Evolutionary conservation across 2,329 filamentous ascomycete species (phyloP).

Genomic region (Monilinia aucupariae): DNA sequence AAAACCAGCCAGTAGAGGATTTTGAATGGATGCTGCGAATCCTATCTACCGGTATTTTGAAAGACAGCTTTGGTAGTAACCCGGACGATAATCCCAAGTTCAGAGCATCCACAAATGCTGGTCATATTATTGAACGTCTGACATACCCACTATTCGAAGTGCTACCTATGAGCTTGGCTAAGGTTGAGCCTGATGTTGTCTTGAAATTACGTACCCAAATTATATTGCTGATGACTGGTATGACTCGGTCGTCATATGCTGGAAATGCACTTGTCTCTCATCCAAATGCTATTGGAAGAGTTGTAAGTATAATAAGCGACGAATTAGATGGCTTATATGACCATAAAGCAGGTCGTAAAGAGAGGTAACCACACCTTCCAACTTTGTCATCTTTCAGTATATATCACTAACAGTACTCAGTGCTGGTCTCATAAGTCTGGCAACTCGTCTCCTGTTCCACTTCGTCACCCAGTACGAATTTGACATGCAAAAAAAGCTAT

Average conservation of each 20-base stretch:
- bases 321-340: slow-evolving; percentile 59
- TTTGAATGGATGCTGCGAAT: slow-evolving; percentile 61
- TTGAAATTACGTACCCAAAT: slow-evolving; percentile 34
- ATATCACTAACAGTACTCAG: slow-evolving; percentile 27
- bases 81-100: slow-evolving; percentile 37
- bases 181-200: slow-evolving; percentile 26
- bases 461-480: slow-evolving; percentile 57
- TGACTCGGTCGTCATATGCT: slow-evolving; percentile 59
- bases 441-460: slow-evolving; percentile 56
- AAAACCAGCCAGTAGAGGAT: slow-evolving; percentile 58
- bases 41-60: slow-evolving; percentile 59
- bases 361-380: slow-evolving; percentile 36
- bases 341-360: slow-evolving; percentile 36
- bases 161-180: slow-evolving; percentile 26
- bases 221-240: slow-evolving; percentile 51
- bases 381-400: neutral
- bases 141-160: slow-evolving; percentile 42
- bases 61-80: slow-evolving; percentile 62
- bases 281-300: slow-evolving; percentile 62
- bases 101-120: slow-evolving; percentile 38
- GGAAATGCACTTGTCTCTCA: slow-evolving; percentile 62
- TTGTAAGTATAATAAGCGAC: slow-evolving; percentile 71
- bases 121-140: slow-evolving; percentile 36
- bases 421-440: slow-evolving; percentile 49
- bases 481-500: slow-evolving; percentile 67